Conservation (phyloP, 345 rosid species). For the Salix exigua region DNA sequence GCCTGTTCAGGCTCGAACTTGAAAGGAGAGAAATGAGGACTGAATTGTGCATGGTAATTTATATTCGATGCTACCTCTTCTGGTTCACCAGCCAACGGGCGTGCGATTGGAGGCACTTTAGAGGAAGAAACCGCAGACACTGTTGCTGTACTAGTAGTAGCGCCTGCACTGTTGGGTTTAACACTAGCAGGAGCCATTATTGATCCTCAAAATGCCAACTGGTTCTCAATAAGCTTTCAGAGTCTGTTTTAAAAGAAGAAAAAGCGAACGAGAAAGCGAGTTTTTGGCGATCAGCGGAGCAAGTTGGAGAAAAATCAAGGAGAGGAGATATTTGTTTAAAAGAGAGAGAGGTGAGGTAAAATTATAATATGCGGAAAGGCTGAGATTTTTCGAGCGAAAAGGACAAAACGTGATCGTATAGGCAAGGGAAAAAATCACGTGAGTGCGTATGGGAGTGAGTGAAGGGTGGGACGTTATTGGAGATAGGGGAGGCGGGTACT, state of each 20-base stretch:
- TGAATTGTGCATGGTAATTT: slow-evolving; percentile 65
- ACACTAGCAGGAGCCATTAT: neutral
- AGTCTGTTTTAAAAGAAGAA: neutral
- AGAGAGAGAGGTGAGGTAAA: neutral
- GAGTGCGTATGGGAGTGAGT: no score
- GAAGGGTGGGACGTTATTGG: no score
- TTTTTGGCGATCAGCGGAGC: neutral
- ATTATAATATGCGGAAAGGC: neutral
- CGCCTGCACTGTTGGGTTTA: slow-evolving; percentile 28
- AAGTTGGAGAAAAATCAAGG: neutral
- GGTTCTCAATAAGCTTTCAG: neutral
- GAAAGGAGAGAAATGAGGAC: slow-evolving; percentile 93
- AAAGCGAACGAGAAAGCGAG: neutral
- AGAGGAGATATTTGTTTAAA: neutral
- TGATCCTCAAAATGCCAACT: neutral
- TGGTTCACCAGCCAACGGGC: slow-evolving; percentile 56
- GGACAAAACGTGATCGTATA: neutral
- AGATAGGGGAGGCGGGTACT: no score
- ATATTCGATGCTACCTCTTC: slow-evolving; percentile 72
- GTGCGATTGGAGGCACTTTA: slow-evolving; percentile 49
- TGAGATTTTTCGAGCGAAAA: neutral
- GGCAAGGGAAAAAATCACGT: neutral
- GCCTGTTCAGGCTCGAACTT: slow-evolving; percentile 90
- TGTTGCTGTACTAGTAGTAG: neutral
- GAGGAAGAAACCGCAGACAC: slow-evolving; percentile 28